Conservation (phyloP, 495 filamentous ascomycete species). For the Paragyromitra xinjiangensis region DNA sequence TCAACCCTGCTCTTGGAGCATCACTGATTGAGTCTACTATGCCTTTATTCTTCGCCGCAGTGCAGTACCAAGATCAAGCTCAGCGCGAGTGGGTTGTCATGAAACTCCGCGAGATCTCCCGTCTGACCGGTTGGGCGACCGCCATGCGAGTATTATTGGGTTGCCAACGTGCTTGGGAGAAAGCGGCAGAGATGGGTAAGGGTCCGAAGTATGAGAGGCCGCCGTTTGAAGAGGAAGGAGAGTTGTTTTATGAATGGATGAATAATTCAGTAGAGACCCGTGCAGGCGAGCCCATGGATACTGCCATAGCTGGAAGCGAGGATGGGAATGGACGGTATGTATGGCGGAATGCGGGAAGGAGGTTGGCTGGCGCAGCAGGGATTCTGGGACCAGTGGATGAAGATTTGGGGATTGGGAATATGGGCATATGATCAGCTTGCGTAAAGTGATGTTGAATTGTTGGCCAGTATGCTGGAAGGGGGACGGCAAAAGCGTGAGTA, state of each 20-base stretch:
- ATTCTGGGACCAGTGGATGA: conserved; percentile 47
- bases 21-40: conserved; percentile 82
- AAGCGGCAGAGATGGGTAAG: conserved; percentile 72
- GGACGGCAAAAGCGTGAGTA: neutral
- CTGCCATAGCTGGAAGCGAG: conserved; percentile 27
- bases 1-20: conserved; percentile 83
- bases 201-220: conserved; percentile 76
- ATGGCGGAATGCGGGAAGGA: conserved; percentile 52
- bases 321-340: conserved; percentile 41
- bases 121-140: conserved; percentile 86
- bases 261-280: conserved; percentile 6
- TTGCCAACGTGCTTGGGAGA: conserved; percentile 84
- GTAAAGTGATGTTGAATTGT: neutral
- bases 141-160: conserved; percentile 79
- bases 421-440: conserved; percentile 32
- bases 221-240: conserved; percentile 59
- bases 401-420: conserved; percentile 37
- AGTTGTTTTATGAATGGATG: conserved; percentile 51
- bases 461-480: neutral
- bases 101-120: conserved; percentile 76
- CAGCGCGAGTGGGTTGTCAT: conserved; percentile 81
- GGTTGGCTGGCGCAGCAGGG: conserved; percentile 50
- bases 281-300: conserved; percentile 14
- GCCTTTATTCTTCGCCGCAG: conserved; percentile 82
- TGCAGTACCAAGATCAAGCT: conserved; percentile 75